Evolutionary conservation across 2,329 filamentous ascomycete species (phyloP).

Genomic region (Colletotrichum sp.): DNA sequence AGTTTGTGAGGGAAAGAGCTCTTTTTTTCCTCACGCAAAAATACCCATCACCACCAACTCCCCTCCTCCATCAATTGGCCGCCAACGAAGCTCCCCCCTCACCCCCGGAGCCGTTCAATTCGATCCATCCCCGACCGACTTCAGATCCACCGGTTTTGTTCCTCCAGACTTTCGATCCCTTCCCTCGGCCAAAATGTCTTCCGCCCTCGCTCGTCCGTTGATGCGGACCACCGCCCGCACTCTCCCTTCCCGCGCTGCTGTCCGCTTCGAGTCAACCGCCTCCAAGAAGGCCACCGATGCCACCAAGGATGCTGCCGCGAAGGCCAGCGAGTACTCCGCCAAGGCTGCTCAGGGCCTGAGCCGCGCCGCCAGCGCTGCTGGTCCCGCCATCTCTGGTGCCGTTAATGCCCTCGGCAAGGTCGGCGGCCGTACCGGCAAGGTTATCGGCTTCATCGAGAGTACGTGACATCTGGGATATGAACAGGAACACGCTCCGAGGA

Average conservation of each 20-base stretch:
- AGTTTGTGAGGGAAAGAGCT: constrained; percentile 2
- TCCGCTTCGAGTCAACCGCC: constrained; percentile 67
- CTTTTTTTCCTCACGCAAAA: constrained; percentile 25
- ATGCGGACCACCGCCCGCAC: constrained; percentile 53
- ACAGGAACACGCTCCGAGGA: neutral
- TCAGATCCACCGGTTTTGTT: constrained; percentile 10
- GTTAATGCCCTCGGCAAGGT: constrained; percentile 74
- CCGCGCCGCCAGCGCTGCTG: constrained; percentile 80
- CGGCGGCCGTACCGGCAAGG: constrained; percentile 81
- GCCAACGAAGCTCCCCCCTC: constrained; percentile 28
- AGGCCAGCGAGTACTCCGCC: constrained; percentile 51
- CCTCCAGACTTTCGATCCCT: neutral
- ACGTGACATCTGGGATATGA: constrained; percentile 42
- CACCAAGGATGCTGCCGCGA: constrained; percentile 43
- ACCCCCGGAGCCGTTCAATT: constrained; percentile 29
- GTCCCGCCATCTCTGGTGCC: constrained; percentile 76
- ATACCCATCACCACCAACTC: constrained; percentile 18
- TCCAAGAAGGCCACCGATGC: constrained; percentile 51
- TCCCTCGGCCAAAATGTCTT: constrained; percentile 29
- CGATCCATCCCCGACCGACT: constrained; percentile 24
- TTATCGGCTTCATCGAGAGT: constrained; percentile 87
- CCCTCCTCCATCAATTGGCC: constrained; percentile 40
- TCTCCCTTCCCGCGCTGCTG: constrained; percentile 47
- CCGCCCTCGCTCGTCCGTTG: constrained; percentile 46
- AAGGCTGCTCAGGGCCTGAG: constrained; percentile 86